Conservation (phyloP, 805 yeast genomes). For the Yamadazyma kitorensis region DNA sequence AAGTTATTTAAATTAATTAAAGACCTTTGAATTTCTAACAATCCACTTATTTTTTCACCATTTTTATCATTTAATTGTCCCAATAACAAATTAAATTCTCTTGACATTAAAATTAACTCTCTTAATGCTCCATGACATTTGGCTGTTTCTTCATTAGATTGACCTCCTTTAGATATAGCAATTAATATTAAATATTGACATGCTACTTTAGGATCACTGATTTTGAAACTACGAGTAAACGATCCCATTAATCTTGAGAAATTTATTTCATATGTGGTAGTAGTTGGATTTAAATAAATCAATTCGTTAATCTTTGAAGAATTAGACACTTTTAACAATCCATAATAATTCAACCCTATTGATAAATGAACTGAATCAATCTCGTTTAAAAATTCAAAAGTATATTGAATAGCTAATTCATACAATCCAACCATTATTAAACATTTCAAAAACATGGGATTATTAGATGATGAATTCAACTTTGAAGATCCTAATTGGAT, state of each 20-base stretch:
- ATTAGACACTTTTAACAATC: constrained; percentile 55
- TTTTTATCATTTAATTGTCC: constrained; percentile 74
- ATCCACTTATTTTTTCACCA: constrained; percentile 79
- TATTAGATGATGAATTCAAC: constrained; percentile 62
- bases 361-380: constrained; percentile 89
- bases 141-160: constrained; percentile 43
- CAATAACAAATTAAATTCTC: constrained; percentile 75
- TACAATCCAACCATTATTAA: constrained; percentile 74
- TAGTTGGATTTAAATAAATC: constrained; percentile 26
- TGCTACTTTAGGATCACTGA: constrained; percentile 85
- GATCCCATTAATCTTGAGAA: constrained; percentile 71
- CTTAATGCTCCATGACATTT: constrained; percentile 76
- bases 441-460: constrained; percentile 72
- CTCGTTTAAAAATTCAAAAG: constrained; percentile 59
- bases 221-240: constrained; percentile 79
- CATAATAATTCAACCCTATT: constrained; percentile 72
- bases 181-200: constrained; percentile 82
- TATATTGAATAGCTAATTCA: constrained; percentile 72
- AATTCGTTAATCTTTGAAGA: constrained; percentile 22
- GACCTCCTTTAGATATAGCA: constrained; percentile 45
- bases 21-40: constrained; percentile 72
- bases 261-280: constrained; percentile 36
- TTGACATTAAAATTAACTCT: constrained; percentile 80
- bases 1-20: constrained; percentile 59
- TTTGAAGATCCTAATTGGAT: constrained; percentile 69